Evolutionary conservation across 106 monocot species (phyloP).

Genomic region (Acorus gramineus): DNA sequence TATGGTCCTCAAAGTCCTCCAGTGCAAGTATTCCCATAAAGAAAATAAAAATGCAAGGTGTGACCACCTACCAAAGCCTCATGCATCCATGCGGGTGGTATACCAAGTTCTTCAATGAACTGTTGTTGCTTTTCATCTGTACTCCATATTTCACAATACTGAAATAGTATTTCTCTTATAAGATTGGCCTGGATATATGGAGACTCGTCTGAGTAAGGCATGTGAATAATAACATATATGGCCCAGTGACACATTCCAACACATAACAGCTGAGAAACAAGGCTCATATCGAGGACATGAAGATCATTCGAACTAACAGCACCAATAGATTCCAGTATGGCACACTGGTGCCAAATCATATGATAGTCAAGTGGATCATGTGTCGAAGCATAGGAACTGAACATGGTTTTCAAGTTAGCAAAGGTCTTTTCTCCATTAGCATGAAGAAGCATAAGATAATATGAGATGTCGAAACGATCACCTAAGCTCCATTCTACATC

Average conservation of each 20-base stretch:
- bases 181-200: conserved; percentile 51
- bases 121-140: conserved; percentile 44
- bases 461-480: conserved; percentile 79
- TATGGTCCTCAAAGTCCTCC: no score
- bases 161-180: conserved; percentile 70
- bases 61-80: conserved; percentile 64
- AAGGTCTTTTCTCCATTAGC: conserved; percentile 46
- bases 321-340: conserved; percentile 70
- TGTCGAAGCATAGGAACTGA: conserved; percentile 84
- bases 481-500: conserved; percentile 37
- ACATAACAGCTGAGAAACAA: conserved; percentile 75
- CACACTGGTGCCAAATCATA: conserved; percentile 96
- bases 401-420: conserved; percentile 63
- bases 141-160: conserved; percentile 88
- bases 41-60: no score
- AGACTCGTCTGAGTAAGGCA: conserved; percentile 39
- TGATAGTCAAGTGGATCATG: conserved; percentile 91
- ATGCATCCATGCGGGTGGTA: conserved; percentile 90
- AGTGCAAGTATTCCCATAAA: no score
- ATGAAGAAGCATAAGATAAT: conserved; percentile 99
- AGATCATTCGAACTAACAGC: conserved; percentile 66
- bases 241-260: conserved; percentile 90
- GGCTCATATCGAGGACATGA: conserved; percentile 79
- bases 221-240: conserved; percentile 85
- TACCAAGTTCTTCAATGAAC: conserved; percentile 81